Evolutionary conservation across 2,329 filamentous ascomycete species (phyloP).

Genomic region (Ophiocordyceps polyrhachis-furcata): DNA sequence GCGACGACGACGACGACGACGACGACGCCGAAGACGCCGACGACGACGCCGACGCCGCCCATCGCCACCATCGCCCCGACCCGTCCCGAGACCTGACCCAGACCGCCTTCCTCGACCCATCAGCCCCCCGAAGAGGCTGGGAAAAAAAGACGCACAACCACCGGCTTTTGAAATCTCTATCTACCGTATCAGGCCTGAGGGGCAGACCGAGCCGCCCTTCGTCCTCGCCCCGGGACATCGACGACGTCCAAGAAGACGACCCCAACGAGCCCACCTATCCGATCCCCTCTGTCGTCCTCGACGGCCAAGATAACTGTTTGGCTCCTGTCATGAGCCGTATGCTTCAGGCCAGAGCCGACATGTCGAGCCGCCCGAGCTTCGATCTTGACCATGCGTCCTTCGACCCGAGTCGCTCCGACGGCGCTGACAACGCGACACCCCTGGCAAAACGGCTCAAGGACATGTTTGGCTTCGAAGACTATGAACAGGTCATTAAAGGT

Average conservation of each 20-base stretch:
- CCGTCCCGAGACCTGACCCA: conserved; percentile 20
- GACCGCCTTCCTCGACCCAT: conserved; percentile 20
- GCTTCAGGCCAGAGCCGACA: conserved; percentile 50
- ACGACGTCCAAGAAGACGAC: conserved; percentile 11
- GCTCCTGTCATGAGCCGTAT: conserved; percentile 62
- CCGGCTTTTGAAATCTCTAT: conserved; percentile 46
- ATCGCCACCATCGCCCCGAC: conserved; percentile 20
- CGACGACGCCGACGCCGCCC: conserved; percentile 45
- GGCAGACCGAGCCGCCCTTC: conserved; percentile 22
- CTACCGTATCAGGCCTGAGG: conserved; percentile 33
- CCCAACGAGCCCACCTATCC: conserved; percentile 5
- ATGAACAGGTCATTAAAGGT: conserved; percentile 73
- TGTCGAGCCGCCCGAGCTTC: conserved; percentile 39
- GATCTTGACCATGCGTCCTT: conserved; percentile 29
- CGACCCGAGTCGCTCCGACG: conserved; percentile 15
- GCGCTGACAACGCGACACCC: conserved; percentile 28
- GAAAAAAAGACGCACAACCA: conserved; percentile 44
- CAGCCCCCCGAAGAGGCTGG: conserved; percentile 22
- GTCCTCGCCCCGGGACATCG: conserved; percentile 16
- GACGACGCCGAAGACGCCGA: too few species aligned
- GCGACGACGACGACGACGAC: conserved; percentile 59
- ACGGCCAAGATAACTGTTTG: conserved; percentile 24
- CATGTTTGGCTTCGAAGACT: conserved; percentile 66
- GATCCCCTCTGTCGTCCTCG: conserved; percentile 6
- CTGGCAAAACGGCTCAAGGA: conserved; percentile 58